These are phyloP conservation scores for Lipomyces yamadae DNA, from an alignment of 805 yeast species.

Conservation along the genomic window DNA sequence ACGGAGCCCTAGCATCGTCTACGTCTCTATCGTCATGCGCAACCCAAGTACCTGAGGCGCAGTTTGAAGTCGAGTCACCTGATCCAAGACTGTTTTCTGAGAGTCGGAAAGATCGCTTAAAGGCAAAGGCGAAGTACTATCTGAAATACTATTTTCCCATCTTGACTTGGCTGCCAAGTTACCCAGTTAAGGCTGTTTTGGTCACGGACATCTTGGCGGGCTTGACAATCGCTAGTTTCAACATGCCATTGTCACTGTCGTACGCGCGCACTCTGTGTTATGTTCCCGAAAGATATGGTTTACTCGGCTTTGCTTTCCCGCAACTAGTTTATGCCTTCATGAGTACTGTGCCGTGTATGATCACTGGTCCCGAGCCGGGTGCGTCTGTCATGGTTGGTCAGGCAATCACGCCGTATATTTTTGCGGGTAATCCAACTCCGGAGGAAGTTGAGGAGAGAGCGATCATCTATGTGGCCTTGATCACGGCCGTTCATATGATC, in stretches of 20 bases:
- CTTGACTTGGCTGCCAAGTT: conserved; percentile 58
- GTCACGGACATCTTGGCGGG: conserved; percentile 81
- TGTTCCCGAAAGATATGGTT: conserved; percentile 79
- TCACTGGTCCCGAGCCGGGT: conserved; percentile 92
- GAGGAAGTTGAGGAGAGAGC: conserved; percentile 32
- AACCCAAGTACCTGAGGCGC: conserved; percentile 5
- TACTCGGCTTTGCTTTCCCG: conserved; percentile 74
- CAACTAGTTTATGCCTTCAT: conserved; percentile 77
- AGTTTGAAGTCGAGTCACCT: conserved; percentile 18
- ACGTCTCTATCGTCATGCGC: conserved; percentile 33
- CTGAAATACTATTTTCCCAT: conserved; percentile 60
- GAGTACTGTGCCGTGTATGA: conserved; percentile 87
- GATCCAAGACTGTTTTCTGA: conserved; percentile 34
- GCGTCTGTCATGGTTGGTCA: conserved; percentile 83
- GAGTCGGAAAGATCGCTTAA: conserved; percentile 31
- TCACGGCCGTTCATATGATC: conserved; percentile 78
- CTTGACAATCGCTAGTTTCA: conserved; percentile 84
- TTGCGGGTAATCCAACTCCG: conserved; percentile 46
- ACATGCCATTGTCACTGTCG: conserved; percentile 83
- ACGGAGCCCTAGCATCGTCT: conserved; percentile 33
- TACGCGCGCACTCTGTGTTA: conserved; percentile 84
- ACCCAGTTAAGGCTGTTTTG: conserved; percentile 46
- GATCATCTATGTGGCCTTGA: conserved; percentile 55
- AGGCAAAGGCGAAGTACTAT: conserved; percentile 39
- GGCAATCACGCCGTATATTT: conserved; percentile 62